Evolutionary conservation across 2,329 filamentous ascomycete genomes (phyloP).

Genomic region (Verticillium zaregamsianum): DNA sequence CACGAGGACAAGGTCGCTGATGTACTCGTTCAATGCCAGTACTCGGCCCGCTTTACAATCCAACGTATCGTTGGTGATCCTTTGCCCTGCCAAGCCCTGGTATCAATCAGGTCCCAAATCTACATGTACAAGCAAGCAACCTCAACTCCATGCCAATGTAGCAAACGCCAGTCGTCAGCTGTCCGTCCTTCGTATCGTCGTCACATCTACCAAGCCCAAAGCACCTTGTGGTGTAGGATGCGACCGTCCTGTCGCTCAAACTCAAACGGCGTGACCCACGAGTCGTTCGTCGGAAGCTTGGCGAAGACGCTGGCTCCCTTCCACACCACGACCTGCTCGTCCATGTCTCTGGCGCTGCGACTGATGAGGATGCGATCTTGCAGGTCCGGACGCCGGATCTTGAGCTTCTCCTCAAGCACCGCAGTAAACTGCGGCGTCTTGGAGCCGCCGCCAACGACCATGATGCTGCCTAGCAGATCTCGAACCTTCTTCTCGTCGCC

Average conservation of each 20-base stretch:
- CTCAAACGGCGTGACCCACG: slow-evolving; percentile 84
- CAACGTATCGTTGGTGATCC: background rate
- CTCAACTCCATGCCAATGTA: background rate
- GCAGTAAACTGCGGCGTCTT: slow-evolving; percentile 76
- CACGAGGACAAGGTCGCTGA: background rate
- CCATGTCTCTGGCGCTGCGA: slow-evolving; percentile 81
- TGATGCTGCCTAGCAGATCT: slow-evolving; percentile 84
- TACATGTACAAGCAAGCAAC: background rate
- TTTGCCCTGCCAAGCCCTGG: background rate
- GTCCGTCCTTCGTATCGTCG: background rate
- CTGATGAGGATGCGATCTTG: slow-evolving; percentile 59
- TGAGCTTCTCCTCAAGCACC: slow-evolving; percentile 78
- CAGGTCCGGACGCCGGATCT: slow-evolving; percentile 59
- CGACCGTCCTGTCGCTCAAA: slow-evolving; percentile 82
- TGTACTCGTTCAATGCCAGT: background rate
- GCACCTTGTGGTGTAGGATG: slow-evolving; percentile 77
- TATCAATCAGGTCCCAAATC: background rate
- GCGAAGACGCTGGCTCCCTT: slow-evolving; percentile 97
- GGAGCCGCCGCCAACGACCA: slow-evolving; percentile 82
- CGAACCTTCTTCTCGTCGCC: slow-evolving; percentile 90
- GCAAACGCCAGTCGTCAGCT: background rate
- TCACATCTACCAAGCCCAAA: slow-evolving; percentile 51
- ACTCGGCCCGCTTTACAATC: background rate
- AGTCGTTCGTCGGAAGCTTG: slow-evolving; percentile 87
- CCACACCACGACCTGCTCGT: slow-evolving; percentile 96